A percentile compares a stretch with the other conserved stretches of the same genome.
Conservation (phyloP, 257 asterid genomes). For the Ocimum tenuiflorum region DNA sequence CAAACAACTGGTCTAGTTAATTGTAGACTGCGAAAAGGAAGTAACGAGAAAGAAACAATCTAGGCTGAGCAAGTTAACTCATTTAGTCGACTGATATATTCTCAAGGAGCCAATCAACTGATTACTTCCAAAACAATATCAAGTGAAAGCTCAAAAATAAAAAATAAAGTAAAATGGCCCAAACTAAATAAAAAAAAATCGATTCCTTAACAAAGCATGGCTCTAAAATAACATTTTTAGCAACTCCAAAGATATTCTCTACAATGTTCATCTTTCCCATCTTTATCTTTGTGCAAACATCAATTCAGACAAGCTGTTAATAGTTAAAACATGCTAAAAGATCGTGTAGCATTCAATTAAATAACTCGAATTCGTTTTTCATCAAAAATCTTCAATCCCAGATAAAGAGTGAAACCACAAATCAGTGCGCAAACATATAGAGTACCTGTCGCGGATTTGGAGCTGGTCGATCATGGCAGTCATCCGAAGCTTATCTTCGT, state of each 20-base stretch:
- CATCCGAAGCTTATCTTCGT: conserved; percentile 59
- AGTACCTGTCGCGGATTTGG: conserved; percentile 67
- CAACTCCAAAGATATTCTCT: background rate
- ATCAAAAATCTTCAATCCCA: background rate
- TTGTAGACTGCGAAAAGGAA: background rate
- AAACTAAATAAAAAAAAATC: background rate
- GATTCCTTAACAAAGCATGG: background rate
- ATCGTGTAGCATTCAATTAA: background rate
- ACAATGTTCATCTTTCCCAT: background rate
- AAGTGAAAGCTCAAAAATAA: background rate
- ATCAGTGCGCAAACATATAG: background rate
- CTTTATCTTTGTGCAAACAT: no score
- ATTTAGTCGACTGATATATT: background rate
- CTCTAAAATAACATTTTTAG: background rate
- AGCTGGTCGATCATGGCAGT: conserved; percentile 70
- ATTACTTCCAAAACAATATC: background rate
- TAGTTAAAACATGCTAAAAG: background rate
- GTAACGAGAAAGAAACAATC: background rate
- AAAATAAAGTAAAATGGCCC: background rate
- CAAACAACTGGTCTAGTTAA: background rate
- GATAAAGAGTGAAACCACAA: background rate
- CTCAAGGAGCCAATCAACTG: background rate
- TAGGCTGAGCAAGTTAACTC: background rate
- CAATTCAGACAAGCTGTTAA: background rate
- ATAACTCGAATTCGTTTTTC: background rate